These are phyloP conservation scores for Sugiyamaella castrensis DNA, from an alignment of 1,139 yeast species.

Conservation along the genomic window DNA sequence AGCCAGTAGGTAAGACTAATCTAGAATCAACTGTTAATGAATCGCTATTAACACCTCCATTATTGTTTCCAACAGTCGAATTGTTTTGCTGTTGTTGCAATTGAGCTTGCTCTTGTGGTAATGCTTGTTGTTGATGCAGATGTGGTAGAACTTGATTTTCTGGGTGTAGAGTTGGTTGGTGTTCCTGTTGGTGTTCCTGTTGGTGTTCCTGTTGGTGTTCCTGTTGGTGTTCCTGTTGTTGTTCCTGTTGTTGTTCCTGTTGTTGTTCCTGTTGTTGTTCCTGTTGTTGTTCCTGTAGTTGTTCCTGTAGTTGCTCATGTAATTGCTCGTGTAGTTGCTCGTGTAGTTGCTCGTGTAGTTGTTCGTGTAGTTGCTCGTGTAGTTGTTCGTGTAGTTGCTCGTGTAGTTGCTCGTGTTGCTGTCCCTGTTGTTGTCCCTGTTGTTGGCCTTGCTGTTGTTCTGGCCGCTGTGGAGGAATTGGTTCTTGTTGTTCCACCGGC, in stretches of 20 bases:
- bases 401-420: background rate
- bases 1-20: conserved; percentile 17
- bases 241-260: conserved; percentile 4
- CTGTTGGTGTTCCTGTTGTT: background rate
- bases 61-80: background rate
- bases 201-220: background rate
- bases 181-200: background rate
- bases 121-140: background rate
- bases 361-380: background rate
- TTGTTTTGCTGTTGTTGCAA: background rate
- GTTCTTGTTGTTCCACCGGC: background rate
- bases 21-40: conserved; percentile 1
- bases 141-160: background rate
- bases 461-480: background rate
- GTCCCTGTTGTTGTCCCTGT: conserved; percentile 3
- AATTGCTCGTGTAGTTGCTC: conserved; percentile 1
- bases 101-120: background rate
- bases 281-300: background rate
- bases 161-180: background rate
- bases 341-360: background rate
- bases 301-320: background rate
- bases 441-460: conserved; percentile 4
- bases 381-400: background rate
- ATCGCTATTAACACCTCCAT: background rate
- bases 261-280: conserved; percentile 4